Evolutionary conservation across 1,284 basidiomycete species (phyloP).

Genomic region (Pyrrhoderma lamaoense): DNA sequence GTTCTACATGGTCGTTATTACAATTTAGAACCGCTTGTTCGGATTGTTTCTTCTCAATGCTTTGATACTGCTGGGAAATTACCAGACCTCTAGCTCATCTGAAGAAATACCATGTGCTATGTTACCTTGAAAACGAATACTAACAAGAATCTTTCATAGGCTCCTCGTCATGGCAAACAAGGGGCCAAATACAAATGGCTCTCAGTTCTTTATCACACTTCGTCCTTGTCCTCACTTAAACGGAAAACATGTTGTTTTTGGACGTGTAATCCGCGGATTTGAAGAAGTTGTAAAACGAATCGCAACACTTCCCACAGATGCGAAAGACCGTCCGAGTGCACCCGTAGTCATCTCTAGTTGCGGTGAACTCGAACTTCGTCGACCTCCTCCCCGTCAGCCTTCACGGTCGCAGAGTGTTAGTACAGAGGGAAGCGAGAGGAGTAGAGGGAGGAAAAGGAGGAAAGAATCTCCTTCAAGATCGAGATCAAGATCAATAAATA

Average conservation of each 20-base stretch:
- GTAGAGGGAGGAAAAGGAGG: conserved; percentile 25
- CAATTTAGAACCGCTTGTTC: too few species aligned
- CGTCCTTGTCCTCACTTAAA: conserved; percentile 65
- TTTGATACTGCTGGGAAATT: too few species aligned
- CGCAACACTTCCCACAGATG: conserved; percentile 51
- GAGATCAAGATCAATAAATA: conserved; percentile 23
- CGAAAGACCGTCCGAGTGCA: conserved; percentile 60
- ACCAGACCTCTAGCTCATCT: too few species aligned
- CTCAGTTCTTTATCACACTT: conserved; percentile 81
- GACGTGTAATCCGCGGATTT: conserved; percentile 54
- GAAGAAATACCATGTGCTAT: too few species aligned
- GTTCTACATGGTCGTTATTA: too few species aligned
- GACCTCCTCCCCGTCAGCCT: conserved; percentile 20
- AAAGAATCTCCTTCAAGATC: conserved; percentile 23
- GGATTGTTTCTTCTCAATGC: too few species aligned
- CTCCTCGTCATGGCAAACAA: conserved; percentile 80
- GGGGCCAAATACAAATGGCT: conserved; percentile 73
- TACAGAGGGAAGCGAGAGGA: conserved; percentile 20
- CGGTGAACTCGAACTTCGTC: conserved; percentile 76
- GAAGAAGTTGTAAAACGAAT: conserved; percentile 53
- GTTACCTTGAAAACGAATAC: too few species aligned
- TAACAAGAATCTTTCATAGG: conserved; percentile 26
- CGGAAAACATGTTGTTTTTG: conserved; percentile 79
- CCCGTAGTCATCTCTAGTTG: conserved; percentile 74
- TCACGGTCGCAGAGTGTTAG: conserved; percentile 16